phyloP scores from a whole-genome alignment of 352 stramenopile species.

The Globisporangium sylvaticum region DNA sequence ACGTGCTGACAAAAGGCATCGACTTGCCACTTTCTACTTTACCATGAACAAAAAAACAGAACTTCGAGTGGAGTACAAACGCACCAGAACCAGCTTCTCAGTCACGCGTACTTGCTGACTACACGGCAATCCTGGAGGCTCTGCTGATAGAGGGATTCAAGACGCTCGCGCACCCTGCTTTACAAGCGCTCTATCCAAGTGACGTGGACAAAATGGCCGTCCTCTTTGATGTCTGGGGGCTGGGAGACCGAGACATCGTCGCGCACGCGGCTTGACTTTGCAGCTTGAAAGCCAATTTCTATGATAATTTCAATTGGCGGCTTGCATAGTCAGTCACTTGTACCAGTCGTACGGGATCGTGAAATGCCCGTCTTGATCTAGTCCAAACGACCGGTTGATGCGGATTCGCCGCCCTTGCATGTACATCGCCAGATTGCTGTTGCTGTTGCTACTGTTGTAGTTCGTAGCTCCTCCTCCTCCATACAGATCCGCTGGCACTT shows the following conservation, averaged over 20 bases:
- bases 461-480: neutral
- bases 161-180: conserved; percentile 16
- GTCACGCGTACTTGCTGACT: neutral
- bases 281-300: neutral
- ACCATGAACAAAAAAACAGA: neutral
- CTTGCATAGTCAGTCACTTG: conserved; percentile 6
- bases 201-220: conserved; percentile 13
- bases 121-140: conserved; percentile 9
- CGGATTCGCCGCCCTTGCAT: conserved; percentile 26
- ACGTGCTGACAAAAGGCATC: neutral
- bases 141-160: conserved; percentile 16
- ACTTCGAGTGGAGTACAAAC: neutral
- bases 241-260: conserved; percentile 19
- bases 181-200: conserved; percentile 20
- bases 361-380: conserved; percentile 42
- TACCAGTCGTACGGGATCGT: conserved; percentile 39
- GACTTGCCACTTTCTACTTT: neutral
- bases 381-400: conserved; percentile 32
- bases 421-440: conserved; percentile 11
- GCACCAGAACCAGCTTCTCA: neutral
- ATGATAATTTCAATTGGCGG: neutral
- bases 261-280: neutral
- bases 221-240: conserved; percentile 25
- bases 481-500: conserved; percentile 16
- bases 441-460: conserved; percentile 6